phyloP scores from a whole-genome alignment of 495 filamentous ascomycete species.

The Tuber aestivum region DNA sequence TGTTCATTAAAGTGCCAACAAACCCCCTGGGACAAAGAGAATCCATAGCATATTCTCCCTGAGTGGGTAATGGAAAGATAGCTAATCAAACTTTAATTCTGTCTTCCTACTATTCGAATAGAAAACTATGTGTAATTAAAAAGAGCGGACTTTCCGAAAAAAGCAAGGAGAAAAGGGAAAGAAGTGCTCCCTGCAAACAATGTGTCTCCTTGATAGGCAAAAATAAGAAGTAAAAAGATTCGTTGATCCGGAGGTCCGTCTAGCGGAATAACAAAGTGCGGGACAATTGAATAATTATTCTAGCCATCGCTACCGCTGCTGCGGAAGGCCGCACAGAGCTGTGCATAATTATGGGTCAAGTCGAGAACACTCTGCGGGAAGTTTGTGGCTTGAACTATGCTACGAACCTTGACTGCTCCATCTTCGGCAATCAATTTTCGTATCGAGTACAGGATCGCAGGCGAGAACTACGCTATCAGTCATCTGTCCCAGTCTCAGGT shows the following conservation, averaged over 20 bases:
- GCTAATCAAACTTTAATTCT: neutral
- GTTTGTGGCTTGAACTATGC: conserved; percentile 92
- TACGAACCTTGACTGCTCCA: conserved; percentile 93
- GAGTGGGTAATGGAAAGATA: neutral
- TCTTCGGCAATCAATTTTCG: conserved; percentile 94
- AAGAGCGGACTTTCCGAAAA: neutral
- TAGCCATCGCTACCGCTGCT: conserved; percentile 89
- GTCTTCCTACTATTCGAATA: neutral
- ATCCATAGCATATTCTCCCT: neutral
- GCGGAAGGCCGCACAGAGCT: conserved; percentile 85
- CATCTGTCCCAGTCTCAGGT: neutral
- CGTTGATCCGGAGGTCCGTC: neutral
- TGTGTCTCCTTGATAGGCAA: neutral
- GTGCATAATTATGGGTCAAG: conserved; percentile 92
- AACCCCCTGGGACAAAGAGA: neutral
- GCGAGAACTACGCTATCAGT: conserved; percentile 68
- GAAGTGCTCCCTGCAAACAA: neutral
- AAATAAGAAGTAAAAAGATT: neutral
- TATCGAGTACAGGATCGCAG: conserved; percentile 74
- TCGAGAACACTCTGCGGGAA: conserved; percentile 88
- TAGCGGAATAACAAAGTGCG: neutral
- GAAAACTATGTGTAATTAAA: neutral
- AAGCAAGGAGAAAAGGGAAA: neutral
- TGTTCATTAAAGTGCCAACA: neutral
- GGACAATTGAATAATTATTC: conserved; percentile 3